Evolutionary conservation across 495 filamentous ascomycete species (phyloP).

Genomic region (Trichoderma orchidacearum): DNA sequence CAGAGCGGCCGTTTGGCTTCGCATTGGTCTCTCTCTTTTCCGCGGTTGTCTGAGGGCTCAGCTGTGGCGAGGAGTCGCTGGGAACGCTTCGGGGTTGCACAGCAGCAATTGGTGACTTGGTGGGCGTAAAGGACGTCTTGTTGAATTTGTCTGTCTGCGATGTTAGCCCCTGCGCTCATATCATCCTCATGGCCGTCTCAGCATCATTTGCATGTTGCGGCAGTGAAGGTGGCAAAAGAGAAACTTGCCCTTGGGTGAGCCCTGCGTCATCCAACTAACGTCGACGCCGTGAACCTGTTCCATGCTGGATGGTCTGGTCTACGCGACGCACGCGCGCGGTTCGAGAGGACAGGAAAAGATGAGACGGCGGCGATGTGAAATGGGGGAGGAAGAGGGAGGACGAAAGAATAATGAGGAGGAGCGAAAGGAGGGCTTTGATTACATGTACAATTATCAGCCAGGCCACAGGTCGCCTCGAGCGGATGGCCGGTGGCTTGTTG

Average conservation of each 20-base stretch:
- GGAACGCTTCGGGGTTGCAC: not conserved
- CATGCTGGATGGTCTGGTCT: conserved; percentile 22
- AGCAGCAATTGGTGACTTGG: not conserved
- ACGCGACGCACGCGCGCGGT: not conserved
- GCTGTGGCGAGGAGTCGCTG: not conserved
- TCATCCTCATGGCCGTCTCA: too few relatives aligned
- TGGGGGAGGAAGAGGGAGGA: not conserved
- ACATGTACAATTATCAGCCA: not conserved
- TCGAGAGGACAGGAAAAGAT: not conserved
- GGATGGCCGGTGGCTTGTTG: not conserved
- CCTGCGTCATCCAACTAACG: conserved; percentile 52
- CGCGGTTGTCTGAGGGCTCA: not conserved
- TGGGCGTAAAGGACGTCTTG: not conserved
- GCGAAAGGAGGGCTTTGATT: conserved; percentile 3
- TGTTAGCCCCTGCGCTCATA: too few relatives aligned
- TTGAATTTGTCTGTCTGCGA: not conserved
- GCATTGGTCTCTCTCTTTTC: not conserved
- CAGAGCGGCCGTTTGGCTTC: not conserved
- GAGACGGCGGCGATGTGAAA: not conserved
- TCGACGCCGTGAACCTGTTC: conserved; percentile 52
- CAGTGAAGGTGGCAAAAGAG: not conserved
- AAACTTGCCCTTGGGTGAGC: conserved; percentile 30
- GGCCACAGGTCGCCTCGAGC: too few relatives aligned
- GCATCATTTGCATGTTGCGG: not conserved
- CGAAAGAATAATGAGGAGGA: not conserved